These are phyloP conservation scores for Populus nigra DNA, from an alignment of 345 rosid species.

Conservation along the genomic window DNA sequence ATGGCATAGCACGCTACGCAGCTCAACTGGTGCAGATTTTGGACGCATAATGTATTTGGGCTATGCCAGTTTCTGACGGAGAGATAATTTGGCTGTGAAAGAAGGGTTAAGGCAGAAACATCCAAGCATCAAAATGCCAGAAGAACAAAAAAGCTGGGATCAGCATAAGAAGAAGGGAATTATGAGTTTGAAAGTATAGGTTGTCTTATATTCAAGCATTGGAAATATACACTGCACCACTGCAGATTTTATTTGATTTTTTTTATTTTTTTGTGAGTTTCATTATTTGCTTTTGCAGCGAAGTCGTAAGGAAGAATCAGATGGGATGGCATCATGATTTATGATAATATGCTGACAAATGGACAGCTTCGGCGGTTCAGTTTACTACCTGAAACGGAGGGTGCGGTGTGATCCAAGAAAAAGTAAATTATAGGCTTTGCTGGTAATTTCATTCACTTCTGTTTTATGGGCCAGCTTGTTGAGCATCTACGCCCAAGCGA, in stretches of 20 bases:
- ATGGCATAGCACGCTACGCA: slow-evolving; percentile 51
- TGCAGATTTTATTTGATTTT: background rate
- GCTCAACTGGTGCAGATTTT: slow-evolving; percentile 32
- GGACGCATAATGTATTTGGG: slow-evolving; percentile 24
- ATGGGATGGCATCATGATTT: background rate
- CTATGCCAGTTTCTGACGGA: slow-evolving; percentile 6
- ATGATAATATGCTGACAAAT: background rate
- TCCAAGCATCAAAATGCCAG: slow-evolving; percentile 19
- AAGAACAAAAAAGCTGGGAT: slow-evolving; percentile 30
- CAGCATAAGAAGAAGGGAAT: slow-evolving; percentile 10
- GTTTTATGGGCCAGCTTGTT: background rate
- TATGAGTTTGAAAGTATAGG: background rate
- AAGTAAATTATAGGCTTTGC: background rate
- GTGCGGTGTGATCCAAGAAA: background rate
- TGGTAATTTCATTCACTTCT: background rate
- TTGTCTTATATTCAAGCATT: background rate
- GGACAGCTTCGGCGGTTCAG: background rate
- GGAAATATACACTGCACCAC: background rate
- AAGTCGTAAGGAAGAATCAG: too few relatives aligned
- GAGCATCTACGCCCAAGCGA: background rate
- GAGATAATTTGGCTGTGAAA: background rate
- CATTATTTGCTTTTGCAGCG: background rate
- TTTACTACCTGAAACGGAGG: too few relatives aligned
- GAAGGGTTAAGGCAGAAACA: slow-evolving; percentile 10
- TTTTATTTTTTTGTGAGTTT: background rate